phyloP scores from a whole-genome alignment of 352 stramenopile genomes.

The Globisporangium heterothallicum region DNA sequence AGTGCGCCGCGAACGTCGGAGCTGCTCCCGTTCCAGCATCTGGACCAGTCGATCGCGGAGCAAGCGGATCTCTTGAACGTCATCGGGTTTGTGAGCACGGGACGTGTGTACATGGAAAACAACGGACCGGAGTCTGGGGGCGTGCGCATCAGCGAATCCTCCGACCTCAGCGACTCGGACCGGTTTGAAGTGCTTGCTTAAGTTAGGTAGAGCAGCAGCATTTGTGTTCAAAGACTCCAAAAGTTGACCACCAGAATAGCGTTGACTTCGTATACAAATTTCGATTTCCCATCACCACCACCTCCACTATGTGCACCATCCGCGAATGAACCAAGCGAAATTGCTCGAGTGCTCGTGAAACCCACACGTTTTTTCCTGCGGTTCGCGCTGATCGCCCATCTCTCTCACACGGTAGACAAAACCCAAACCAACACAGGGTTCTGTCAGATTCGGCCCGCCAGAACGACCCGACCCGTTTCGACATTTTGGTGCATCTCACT shows the following conservation, averaged over 20 bases:
- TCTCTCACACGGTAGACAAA: too few species aligned
- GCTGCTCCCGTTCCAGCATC: constrained; percentile 52
- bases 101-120: constrained; percentile 72
- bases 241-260: not conserved
- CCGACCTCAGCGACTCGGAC: constrained; percentile 39
- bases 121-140: constrained; percentile 32
- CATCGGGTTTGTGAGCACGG: constrained; percentile 70
- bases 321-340: too few species aligned
- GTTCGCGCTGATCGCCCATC: not conserved
- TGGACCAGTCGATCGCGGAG: constrained; percentile 71
- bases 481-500: constrained; percentile 7
- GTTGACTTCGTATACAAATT: not conserved
- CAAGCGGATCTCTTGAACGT: constrained; percentile 71
- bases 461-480: not conserved
- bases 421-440: too few species aligned
- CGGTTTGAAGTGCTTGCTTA: constrained; percentile 62
- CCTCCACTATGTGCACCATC: too few species aligned
- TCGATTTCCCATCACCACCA: too few species aligned
- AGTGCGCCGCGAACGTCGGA: constrained; percentile 60
- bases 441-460: not conserved
- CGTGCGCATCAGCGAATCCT: constrained; percentile 63
- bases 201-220: not conserved
- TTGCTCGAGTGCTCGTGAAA: too few species aligned
- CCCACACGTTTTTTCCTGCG: constrained; percentile 12
- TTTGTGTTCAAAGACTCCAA: not conserved